These are phyloP conservation scores for Sherardia arvensis DNA, from an alignment of 257 asterid species.

Conservation along the genomic window DNA sequence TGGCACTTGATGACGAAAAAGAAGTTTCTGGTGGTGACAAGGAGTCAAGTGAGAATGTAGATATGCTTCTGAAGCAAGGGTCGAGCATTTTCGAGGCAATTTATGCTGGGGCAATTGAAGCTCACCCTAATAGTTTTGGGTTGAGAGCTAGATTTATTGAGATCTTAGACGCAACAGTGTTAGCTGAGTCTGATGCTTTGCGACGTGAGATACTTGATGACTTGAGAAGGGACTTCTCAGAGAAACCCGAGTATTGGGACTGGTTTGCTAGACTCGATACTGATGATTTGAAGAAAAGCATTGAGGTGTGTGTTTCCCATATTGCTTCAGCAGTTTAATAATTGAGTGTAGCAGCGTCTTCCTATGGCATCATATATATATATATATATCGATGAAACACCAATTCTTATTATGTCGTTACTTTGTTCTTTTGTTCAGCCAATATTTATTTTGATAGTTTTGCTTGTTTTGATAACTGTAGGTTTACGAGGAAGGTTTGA, in stretches of 20 bases:
- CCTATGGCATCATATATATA: not conserved
- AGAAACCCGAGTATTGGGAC: conserved; percentile 72
- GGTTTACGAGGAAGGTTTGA: conserved; percentile 79
- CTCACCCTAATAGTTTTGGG: conserved; percentile 62
- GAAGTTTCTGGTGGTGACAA: conserved; percentile 34
- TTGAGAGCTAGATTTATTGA: conserved; percentile 66
- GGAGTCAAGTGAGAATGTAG: conserved; percentile 42
- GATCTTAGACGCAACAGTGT: conserved; percentile 51
- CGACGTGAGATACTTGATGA: conserved; percentile 44
- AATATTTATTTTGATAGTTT: not conserved
- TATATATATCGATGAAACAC: too few relatives aligned
- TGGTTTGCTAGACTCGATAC: conserved; percentile 75
- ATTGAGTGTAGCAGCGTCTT: not conserved
- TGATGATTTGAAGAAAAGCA: conserved; percentile 37
- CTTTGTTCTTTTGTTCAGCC: not conserved
- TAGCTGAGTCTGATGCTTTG: conserved; percentile 55
- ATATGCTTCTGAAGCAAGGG: conserved; percentile 54
- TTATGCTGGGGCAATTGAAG: conserved; percentile 58
- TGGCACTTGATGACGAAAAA: conserved; percentile 45
- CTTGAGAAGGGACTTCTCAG: conserved; percentile 56
- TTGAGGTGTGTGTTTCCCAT: conserved; percentile 37
- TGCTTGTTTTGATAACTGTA: conserved; percentile 18
- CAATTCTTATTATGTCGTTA: not conserved
- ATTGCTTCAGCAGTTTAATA: not conserved
- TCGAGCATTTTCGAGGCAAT: conserved; percentile 48